Base-by-base conservation (phyloP, 768 basidiomycete species). In the Tremella mesenterica region DNA sequence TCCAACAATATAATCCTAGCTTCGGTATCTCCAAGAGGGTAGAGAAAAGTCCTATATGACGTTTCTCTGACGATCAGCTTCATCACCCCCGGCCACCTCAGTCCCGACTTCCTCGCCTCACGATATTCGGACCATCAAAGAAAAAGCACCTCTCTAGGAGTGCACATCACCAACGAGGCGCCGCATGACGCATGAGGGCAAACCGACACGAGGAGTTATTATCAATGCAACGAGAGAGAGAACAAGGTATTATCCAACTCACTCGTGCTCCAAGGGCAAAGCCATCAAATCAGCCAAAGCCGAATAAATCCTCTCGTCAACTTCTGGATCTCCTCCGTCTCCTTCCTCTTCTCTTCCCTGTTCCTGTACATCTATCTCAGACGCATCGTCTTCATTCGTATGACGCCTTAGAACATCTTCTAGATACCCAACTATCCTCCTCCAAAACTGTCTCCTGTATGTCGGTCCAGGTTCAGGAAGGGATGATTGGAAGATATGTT, bases 11-110 rank as follows among this genome's bases (percentile, higher is more conserved):
- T 66, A n/a, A 73, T 64, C 18, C 44, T 33, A 20, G 52, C 29
- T 48, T 70, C 57, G 5, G 13, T 0, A 30, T 28, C n/a, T 48
- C n/a, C 28, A 13, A 23, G 31, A 30, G 59, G 34, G 56, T 69
- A 73, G 8, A 73, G 61, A 52, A 71, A 71, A 0, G 69, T 70
- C 41, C 70, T 61, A 52, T 61, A 66, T 6, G 67, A 68, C 26
- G 28, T 48, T 21, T 50, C 26, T 3, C 9, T 46, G 16, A 8
- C 13, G 14, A 12, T 44, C 39, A 47, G 20, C 44, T 45, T 27
- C 4, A 23, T n/a, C 49, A n/a, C n/a, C n/a, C n/a, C n/a, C n/a
- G n/a, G n/a, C n/a, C n/a, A n/a, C n/a, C n/a, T n/a, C n/a, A n/a
- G n/a, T n/a, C n/a, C n/a, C n/a, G n/a, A n/a, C n/a, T n/a, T n/a